A percentile compares a stretch with the other conserved stretches of the same genome.
These are phyloP conservation scores for Edaphochlamys debaryana DNA, from an alignment of 139 green algal genomes.

Conservation along the genomic window DNA sequence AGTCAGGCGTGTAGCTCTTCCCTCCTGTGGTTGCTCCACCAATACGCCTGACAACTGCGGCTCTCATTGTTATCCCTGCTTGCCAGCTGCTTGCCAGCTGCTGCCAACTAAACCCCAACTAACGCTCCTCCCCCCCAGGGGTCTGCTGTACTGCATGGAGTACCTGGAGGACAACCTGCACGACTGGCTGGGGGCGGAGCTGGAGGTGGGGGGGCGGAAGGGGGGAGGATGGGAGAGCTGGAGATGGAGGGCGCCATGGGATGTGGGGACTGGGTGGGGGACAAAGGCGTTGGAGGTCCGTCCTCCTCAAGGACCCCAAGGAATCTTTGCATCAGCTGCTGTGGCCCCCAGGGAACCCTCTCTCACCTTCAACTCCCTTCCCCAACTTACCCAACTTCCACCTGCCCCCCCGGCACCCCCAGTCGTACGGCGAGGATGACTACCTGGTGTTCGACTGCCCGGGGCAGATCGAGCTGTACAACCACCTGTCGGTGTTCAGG, in stretches of 20 bases:
- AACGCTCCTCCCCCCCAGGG: constrained; percentile 65
- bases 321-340: too few species aligned
- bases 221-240: neutral
- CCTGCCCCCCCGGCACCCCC: neutral
- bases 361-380: too few species aligned
- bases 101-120: too few species aligned
- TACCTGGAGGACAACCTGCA: constrained; percentile 97
- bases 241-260: neutral
- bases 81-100: too few species aligned
- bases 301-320: too few species aligned
- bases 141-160: constrained; percentile 99
- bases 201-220: constrained; percentile 67
- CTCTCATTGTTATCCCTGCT: too few species aligned
- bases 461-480: constrained; percentile 99
- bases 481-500: constrained; percentile 87
- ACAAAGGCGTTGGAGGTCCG: too few species aligned
- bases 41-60: too few species aligned
- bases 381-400: neutral
- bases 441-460: constrained; percentile 98
- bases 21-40: too few species aligned
- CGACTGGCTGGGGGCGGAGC: constrained; percentile 91
- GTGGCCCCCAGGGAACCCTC: too few species aligned
- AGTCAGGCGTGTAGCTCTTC: too few species aligned
- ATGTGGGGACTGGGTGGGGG: too few species aligned
- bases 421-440: constrained; percentile 95